phyloP scores from a whole-genome alignment of 2,329 filamentous ascomycete genomes.

The Akanthomyces uredinophilus region DNA sequence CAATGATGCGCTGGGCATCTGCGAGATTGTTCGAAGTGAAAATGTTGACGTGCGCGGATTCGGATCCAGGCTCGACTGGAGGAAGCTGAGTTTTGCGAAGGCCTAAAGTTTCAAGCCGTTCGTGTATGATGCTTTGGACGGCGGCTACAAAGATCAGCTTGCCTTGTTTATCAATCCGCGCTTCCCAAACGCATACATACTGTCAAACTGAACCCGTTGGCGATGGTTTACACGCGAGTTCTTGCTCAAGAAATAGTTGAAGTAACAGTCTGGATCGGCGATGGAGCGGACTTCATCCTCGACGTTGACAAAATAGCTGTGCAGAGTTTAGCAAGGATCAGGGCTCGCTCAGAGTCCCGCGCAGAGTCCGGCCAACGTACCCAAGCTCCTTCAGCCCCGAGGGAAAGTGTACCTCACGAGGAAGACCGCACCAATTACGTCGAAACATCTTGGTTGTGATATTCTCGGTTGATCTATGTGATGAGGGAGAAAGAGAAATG shows the following conservation, averaged over 20 bases:
- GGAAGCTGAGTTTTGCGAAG: constrained; percentile 60
- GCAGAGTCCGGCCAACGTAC: constrained; percentile 35
- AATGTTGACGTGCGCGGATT: constrained; percentile 59
- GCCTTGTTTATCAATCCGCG: not conserved
- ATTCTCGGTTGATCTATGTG: not conserved
- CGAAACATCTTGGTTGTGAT: constrained; percentile 60
- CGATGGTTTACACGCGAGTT: constrained; percentile 73
- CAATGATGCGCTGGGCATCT: constrained; percentile 56
- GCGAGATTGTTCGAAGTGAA: constrained; percentile 50
- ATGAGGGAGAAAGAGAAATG: no score
- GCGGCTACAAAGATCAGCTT: constrained; percentile 44
- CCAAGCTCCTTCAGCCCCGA: constrained; percentile 65
- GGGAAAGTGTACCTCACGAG: constrained; percentile 63
- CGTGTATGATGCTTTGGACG: constrained; percentile 53
- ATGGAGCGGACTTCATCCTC: constrained; percentile 70
- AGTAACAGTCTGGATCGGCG: constrained; percentile 61
- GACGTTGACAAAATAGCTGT: constrained; percentile 73
- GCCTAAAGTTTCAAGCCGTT: constrained; percentile 57
- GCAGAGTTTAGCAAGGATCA: not conserved
- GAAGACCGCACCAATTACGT: constrained; percentile 61
- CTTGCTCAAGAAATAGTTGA: constrained; percentile 67
- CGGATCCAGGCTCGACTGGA: constrained; percentile 26
- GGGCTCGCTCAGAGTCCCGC: constrained; percentile 19
- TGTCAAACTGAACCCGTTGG: constrained; percentile 68
- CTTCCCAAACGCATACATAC: constrained; percentile 37